Evolutionary conservation across 768 basidiomycete genomes (phyloP).

Genomic region (Coprinopsis strossmayeri): DNA sequence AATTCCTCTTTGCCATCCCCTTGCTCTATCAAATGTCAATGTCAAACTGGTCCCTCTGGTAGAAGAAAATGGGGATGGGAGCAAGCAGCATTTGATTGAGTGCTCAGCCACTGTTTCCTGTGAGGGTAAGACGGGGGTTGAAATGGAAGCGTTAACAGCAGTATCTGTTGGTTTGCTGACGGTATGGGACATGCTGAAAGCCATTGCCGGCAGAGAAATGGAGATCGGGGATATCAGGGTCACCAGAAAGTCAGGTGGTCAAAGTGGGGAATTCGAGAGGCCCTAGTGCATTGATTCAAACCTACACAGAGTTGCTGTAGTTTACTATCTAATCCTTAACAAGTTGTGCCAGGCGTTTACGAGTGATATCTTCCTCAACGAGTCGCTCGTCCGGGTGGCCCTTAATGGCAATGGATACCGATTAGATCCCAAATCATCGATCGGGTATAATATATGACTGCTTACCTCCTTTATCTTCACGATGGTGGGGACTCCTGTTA

Average conservation of each 20-base stretch:
- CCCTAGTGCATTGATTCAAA: no score
- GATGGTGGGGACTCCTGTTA: slow-evolving; percentile 60
- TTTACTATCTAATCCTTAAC: slow-evolving; percentile 14
- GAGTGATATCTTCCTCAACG: slow-evolving; percentile 33
- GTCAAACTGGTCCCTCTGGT: slow-evolving; percentile 43
- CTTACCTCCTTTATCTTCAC: slow-evolving; percentile 53
- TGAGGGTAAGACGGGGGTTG: slow-evolving; percentile 79
- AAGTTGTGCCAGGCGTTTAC: slow-evolving; percentile 22
- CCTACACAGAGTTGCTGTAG: no score
- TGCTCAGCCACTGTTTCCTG: slow-evolving; percentile 68
- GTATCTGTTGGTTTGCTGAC: slow-evolving; percentile 74
- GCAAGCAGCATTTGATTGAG: slow-evolving; percentile 39
- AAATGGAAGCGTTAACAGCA: slow-evolving; percentile 91
- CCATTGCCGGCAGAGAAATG: slow-evolving; percentile 86
- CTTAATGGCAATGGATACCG: slow-evolving; percentile 17
- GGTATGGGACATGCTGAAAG: slow-evolving; percentile 93
- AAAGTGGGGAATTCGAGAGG: slow-evolving; percentile 59
- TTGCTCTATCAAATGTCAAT: slow-evolving; percentile 63
- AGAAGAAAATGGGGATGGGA: slow-evolving; percentile 4
- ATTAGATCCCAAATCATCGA: not conserved
- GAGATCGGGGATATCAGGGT: slow-evolving; percentile 65
- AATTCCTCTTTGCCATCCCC: slow-evolving; percentile 84
- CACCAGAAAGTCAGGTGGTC: slow-evolving; percentile 63
- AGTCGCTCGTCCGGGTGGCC: slow-evolving; percentile 35
- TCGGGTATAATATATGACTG: slow-evolving; percentile 14